Evolutionary conservation across 2,329 filamentous ascomycete genomes (phyloP).

Genomic region (Trichophyton equinum): DNA sequence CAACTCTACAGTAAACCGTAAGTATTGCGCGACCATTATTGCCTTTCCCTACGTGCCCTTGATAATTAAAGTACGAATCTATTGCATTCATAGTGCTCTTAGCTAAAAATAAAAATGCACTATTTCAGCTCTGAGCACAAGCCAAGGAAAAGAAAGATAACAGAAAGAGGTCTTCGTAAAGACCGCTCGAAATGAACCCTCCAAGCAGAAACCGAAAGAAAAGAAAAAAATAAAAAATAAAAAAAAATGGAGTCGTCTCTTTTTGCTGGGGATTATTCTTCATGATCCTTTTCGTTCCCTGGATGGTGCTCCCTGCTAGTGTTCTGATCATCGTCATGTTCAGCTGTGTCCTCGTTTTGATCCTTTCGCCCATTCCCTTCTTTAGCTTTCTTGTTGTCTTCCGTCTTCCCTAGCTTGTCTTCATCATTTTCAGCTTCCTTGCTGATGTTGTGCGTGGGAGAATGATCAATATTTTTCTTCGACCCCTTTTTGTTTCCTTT

Average conservation of each 20-base stretch:
- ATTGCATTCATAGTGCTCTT: background rate
- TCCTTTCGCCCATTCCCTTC: background rate
- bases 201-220: background rate
- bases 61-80: background rate
- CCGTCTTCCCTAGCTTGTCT: background rate
- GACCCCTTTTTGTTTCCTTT: background rate
- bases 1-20: too few species aligned
- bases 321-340: background rate
- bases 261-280: background rate
- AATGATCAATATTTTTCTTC: background rate
- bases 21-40: too few species aligned
- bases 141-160: background rate
- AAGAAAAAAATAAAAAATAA: background rate
- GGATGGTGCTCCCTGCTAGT: background rate
- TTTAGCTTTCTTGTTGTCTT: background rate
- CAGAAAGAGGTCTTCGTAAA: background rate
- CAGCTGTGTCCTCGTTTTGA: background rate
- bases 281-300: background rate
- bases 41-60: background rate
- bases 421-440: background rate
- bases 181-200: too few species aligned
- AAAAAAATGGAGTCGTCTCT: too few species aligned
- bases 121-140: background rate
- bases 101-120: background rate
- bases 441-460: background rate